Conservation (phyloP, 768 basidiomycete species). For the Termitomyces sp. region DNA sequence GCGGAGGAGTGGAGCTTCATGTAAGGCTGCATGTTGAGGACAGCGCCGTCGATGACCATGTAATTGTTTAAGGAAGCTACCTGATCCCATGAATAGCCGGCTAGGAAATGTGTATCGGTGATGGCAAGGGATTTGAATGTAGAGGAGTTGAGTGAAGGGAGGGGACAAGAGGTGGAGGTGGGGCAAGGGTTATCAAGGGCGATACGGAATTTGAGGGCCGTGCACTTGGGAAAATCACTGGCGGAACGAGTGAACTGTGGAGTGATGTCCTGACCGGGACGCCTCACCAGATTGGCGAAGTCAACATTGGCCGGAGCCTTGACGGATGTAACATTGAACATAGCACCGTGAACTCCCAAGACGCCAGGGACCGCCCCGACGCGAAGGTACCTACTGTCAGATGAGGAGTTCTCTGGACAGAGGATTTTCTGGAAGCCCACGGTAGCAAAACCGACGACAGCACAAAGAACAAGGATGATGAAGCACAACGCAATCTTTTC, state of each 20-base stretch:
- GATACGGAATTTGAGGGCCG: conserved; percentile 52
- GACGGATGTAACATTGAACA: conserved; percentile 66
- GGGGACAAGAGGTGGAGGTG: conserved; percentile 52
- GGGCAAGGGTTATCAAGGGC: conserved; percentile 76
- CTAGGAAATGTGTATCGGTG: conserved; percentile 55
- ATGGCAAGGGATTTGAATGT: conserved; percentile 62
- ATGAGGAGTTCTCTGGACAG: conserved; percentile 59
- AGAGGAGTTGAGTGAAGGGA: conserved; percentile 51
- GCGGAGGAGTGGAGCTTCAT: conserved; percentile 62
- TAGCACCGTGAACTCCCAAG: conserved; percentile 69
- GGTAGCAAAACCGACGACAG: conserved; percentile 81
- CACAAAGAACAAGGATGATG: conserved; percentile 76
- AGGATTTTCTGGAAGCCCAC: conserved; percentile 91
- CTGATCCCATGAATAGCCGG: conserved; percentile 92
- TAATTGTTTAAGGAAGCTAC: conserved; percentile 66
- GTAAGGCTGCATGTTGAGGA: conserved; percentile 91
- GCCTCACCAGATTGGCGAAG: conserved; percentile 48
- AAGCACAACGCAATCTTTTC: conserved; percentile 95
- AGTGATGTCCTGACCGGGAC: conserved; percentile 88
- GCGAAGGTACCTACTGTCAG: conserved; percentile 40
- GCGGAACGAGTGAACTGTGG: conserved; percentile 69
- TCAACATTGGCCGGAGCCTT: conserved; percentile 47
- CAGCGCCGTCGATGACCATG: conserved; percentile 88
- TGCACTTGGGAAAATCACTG: conserved; percentile 61
- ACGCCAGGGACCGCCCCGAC: conserved; percentile 56